Evolutionary conservation across 768 basidiomycete species (phyloP), one percentile per base, ranked within the genome.

Genomic region (Lanmaoa pseudosensibilis): DNA sequence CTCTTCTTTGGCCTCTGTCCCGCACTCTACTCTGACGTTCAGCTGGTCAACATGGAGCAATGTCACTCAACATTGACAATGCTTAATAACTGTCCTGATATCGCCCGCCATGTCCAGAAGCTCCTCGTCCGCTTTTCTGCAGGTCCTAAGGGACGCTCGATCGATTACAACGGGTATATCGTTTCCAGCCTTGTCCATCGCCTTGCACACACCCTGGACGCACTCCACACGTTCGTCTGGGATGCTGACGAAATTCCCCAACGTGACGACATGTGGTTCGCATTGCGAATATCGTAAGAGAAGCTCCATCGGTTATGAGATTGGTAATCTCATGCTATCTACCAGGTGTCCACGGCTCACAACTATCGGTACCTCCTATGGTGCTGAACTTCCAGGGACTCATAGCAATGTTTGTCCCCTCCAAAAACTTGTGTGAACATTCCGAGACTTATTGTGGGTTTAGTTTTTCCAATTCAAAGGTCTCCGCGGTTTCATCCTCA

Each of bases 241-340:
- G 85, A 85, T 57, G 86, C 81, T 4, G 86, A 87, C 13, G 86
- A 88, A 66, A 70, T 75, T 9, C 74, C 84, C 34, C 81, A 85
- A 16, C 80, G 78, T 34, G 89, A 90, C 56, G 84, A 86, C 58
- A 87, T 92, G 85, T 92, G 89, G 89, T 80, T 87, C 57, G 82
- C 85, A 43, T 74, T 92, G 62, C 81, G 87, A 37, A 71, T 82
- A 51, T 83, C 82, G 89, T 91, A 61, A 65, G 80, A 67, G 11
- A 38, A 25, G 27, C 7, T 9, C 5, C 21, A 16, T 46, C 52
- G 7, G 32, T 12, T 33, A 38, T 30, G 4, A 46, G 27, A 34
- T 30, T 10, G 19, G 30, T 23, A 18, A 40, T 37, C 54, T 38
- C 62, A 54, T 47, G 1, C 44, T 37, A 6, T 39, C 43, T 43